Base-by-base conservation (phyloP, 192 early-diverging fungal species). In the Mortierella hygrophila region DNA sequence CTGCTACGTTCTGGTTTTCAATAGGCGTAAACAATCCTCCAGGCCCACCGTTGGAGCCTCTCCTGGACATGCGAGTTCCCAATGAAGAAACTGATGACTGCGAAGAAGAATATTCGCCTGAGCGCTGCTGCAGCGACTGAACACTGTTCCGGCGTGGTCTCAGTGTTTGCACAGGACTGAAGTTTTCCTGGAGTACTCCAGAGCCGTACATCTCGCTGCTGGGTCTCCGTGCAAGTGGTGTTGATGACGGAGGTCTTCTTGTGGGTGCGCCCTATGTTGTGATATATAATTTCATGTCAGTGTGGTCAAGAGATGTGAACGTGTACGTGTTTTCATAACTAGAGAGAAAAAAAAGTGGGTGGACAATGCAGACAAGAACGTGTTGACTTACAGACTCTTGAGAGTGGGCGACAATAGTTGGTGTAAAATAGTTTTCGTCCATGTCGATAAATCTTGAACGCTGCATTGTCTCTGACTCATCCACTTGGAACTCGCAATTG, bases 401-500 rank as follows among this genome's bases (percentile, higher is more conserved):
- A 2, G 87, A 89, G 63, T 90, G 88, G 32, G 82, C 82, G 26
- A 82, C 89, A 44, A 90, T 87, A 49, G 91, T 91, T 26, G 90
- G 90, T 4, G 89, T 88, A 90, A 95, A 95, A 87, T 91, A 95
- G 46, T 95, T 87, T 77, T 94, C 93, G 41, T 95, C 94, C 83
- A 94, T 88, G 69, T 94, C 94, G n/a, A 84, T 74, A 42, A 91
- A 89, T 13, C 82, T 90, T 15, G 88, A 84, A 87, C 89, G 90
- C 40, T 93, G 41, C 9, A 91, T 82, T 15, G 88, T 76, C 68
- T 94, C 93, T 11, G 90, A 88, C 75, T 94, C 89, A 76, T 94
- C 91, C 5, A 95, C 80, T n/a, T 93, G 81, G 82, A 97, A 96
- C 44, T 97, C 94, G 81, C 93, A 95, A 32, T 95, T 93, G 68